Evolutionary conservation across 2,329 filamentous ascomycete genomes (phyloP).

Genomic region (Coccinonectria pachysandricola): DNA sequence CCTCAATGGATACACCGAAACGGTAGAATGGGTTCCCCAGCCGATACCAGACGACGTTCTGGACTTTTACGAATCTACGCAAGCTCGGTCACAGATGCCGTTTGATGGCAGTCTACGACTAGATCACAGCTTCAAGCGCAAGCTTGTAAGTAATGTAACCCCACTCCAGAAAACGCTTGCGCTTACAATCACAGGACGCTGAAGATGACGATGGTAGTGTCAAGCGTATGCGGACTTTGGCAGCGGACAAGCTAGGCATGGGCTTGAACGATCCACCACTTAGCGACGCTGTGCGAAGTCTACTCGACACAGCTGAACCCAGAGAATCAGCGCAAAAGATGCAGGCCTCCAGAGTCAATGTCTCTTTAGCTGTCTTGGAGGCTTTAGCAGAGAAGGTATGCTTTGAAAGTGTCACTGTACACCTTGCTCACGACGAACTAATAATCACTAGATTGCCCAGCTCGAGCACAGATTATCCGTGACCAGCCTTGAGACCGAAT

Average conservation of each 20-base stretch:
- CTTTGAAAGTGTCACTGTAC: background rate
- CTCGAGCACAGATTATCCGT: constrained; percentile 17
- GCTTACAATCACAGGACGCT: constrained; percentile 16
- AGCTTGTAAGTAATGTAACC: too few species aligned
- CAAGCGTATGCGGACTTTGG: constrained; percentile 20
- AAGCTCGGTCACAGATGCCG: constrained; percentile 23
- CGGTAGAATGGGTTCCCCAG: constrained; percentile 36
- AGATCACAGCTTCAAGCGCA: constrained; percentile 34
- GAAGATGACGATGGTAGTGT: constrained; percentile 19
- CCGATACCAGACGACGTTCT: constrained; percentile 38
- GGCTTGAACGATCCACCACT: constrained; percentile 22
- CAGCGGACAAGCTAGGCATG: constrained; percentile 9
- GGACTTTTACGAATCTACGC: constrained; percentile 34
- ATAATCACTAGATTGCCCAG: constrained; percentile 20
- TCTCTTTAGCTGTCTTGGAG: constrained; percentile 28
- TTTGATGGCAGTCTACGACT: constrained; percentile 7
- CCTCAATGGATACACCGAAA: constrained; percentile 27
- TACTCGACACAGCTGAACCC: constrained; percentile 17
- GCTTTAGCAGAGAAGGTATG: constrained; percentile 29
- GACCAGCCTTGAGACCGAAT: constrained; percentile 23
- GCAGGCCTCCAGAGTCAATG: constrained; percentile 14
- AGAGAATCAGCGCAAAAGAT: constrained; percentile 5
- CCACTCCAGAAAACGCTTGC: too few species aligned
- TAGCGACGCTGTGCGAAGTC: constrained; percentile 20
- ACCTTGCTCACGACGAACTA: constrained; percentile 4